Evolutionary conservation across 345 rosid species (phyloP), one percentile per base, ranked within the genome.

Genomic region (Linum lewisii): DNA sequence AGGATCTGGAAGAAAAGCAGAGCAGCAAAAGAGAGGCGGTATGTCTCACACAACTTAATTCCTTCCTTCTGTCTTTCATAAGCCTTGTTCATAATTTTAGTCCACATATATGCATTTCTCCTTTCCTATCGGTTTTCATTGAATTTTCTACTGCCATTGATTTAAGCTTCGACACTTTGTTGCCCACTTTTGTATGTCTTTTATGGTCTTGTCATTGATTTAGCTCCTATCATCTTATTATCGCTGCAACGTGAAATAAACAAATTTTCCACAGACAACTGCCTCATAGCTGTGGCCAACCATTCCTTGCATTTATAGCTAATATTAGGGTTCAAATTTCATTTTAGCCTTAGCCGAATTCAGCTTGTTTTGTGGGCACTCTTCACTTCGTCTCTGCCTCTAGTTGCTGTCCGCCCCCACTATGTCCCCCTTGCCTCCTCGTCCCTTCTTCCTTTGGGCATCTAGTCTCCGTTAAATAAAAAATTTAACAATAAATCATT

Each of bases 1-100:
- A 85, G 71, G 99, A 93, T 72, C 71, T 82, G 79, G 99, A 89
- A 75, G 96, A 81, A 67, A 85, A 89, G 73, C 96, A 93, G 66
- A 81, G 82, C 69, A 89, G 81, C 95, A 82, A 84, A 82, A 87
- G 77, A 80, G 99, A 93, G 53, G 83, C 76, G 76, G 99, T 93
- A 67, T 44, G 85, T 65, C 54, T 23, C 9, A 53, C 9, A 44
- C 16, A 6, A 9, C 24, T 7, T 47, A 1, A 21, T 51, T 56
- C 21, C 19, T 47, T 21, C 21, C 0, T 22, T 56, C 21, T 54
- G 0, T 38, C 47, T 19, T 0, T 34, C n/a, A 22, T 42, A 15
- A 10, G 56, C 23, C 16, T n/a, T 24, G 56, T 11, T 52, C 24
- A 20, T 24, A 21, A 14, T 5, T 3, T 52, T 4, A 21, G 14